Evolutionary conservation across 2,329 filamentous ascomycete genomes (phyloP), one percentile per base, ranked within the genome.

Genomic region (Talaromyces marneffei): DNA sequence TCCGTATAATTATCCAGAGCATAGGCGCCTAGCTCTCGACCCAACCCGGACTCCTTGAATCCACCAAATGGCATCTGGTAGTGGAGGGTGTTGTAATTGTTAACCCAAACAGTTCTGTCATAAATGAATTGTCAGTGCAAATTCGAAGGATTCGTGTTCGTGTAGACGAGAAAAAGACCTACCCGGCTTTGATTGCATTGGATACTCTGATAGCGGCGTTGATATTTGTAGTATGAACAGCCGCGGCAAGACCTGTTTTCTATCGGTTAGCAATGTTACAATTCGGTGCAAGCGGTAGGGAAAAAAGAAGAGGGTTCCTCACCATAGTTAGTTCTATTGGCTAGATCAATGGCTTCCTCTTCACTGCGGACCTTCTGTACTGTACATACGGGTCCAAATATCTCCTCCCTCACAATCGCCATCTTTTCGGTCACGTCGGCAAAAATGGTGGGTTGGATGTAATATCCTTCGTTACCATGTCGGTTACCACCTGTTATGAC

Each of bases 401-500:
- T 90, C 74, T 94, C 90, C 72, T 92, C 88, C 67, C 85, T 83
- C 79, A 90, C 87, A 66, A 94, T 88, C 71, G 85, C 85, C 75
- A 90, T 88, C 69, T 85, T 76, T 37, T 86, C 80, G 54, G 80
- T 85, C 67, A 94, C 91, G 72, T 91, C 87, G 76, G 85, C 87
- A 83, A 84, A 92, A 80, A 96, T 91, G 71, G 91, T 96, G 40
- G 91, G 91, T 82, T 93, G 81, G 77, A 95, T 93, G 82, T 93
- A 95, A 84, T 90, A 95, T 65, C 90, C 90, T 82, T 91, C 87
- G 68, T 82, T 78, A 64, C 90, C 90, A 77, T 87, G 87, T 68
- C 86, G 87, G 73, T 87, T 87, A 71, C 87, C 87, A 68, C 87
- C 87, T 40, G 80, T 83, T 70, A 87, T 84, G 65, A 94, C 73